phyloP scores from a whole-genome alignment of 768 basidiomycete genomes.

The Tylopilus felleus region DNA sequence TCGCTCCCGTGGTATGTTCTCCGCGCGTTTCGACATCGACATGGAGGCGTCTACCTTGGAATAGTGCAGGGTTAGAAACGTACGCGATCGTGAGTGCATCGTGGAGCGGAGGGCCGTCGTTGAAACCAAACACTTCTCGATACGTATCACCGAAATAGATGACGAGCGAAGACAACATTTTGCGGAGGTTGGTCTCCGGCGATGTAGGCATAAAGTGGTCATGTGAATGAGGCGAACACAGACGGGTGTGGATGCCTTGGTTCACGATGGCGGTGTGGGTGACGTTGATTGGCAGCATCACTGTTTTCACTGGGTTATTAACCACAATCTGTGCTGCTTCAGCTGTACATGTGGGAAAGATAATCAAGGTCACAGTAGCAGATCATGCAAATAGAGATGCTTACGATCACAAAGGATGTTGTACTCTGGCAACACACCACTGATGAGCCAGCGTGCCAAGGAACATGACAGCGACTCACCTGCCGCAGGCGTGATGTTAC shows the following conservation, averaged over 20 bases:
- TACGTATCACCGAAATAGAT: constrained; percentile 72
- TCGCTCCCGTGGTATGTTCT: constrained; percentile 66
- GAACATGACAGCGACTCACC: constrained; percentile 33
- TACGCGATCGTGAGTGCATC: constrained; percentile 83
- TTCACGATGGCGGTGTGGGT: constrained; percentile 84
- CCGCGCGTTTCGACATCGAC: constrained; percentile 82
- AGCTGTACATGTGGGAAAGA: constrained; percentile 38
- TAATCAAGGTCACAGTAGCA: not conserved
- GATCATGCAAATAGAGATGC: constrained; percentile 24
- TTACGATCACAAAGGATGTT: constrained; percentile 81
- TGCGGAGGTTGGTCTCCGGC: constrained; percentile 51
- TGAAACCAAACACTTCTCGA: constrained; percentile 72
- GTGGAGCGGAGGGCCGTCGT: constrained; percentile 83
- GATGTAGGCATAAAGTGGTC: constrained; percentile 7
- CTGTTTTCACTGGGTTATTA: constrained; percentile 60
- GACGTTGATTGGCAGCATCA: constrained; percentile 85
- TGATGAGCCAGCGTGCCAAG: not conserved
- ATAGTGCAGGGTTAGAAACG: constrained; percentile 64
- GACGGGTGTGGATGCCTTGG: constrained; percentile 43
- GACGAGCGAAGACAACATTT: constrained; percentile 72
- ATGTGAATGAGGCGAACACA: constrained; percentile 47
- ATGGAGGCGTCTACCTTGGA: constrained; percentile 57
- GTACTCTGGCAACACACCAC: constrained; percentile 49
- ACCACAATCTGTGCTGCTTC: constrained; percentile 83
- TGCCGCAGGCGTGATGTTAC: constrained; percentile 76